phyloP scores from a whole-genome alignment of 2,329 filamentous ascomycete genomes.

The Neofusicoccum umdonicola region DNA sequence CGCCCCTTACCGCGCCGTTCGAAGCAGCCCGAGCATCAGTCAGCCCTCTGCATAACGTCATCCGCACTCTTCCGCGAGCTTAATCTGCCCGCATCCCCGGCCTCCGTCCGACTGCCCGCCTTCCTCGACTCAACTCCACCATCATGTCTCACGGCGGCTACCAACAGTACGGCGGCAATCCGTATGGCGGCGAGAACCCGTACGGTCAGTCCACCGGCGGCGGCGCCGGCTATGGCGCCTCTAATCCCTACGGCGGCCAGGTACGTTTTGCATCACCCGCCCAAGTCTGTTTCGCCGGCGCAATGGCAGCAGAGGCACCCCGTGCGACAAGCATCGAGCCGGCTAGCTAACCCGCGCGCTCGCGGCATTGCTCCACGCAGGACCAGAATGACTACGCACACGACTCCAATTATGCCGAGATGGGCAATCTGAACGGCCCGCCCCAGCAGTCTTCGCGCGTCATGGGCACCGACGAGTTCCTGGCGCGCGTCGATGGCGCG shows the following conservation, averaged over 20 bases:
- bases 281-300: background rate
- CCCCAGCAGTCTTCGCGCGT: constrained; percentile 43
- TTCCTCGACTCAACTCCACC: constrained; percentile 22
- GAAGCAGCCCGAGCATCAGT: background rate
- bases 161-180: constrained; percentile 57
- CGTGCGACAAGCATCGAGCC: background rate
- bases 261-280: constrained; percentile 5
- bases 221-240: constrained; percentile 19
- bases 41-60: constrained; percentile 15
- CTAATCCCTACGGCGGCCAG: constrained; percentile 39
- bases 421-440: background rate
- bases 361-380: constrained; percentile 18
- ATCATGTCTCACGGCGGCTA: constrained; percentile 25
- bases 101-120: background rate
- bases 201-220: constrained; percentile 44
- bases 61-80: constrained; percentile 11
- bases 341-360: constrained; percentile 27
- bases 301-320: background rate
- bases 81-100: constrained; percentile 2
- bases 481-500: constrained; percentile 63
- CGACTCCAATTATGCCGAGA: constrained; percentile 35
- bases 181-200: constrained; percentile 57
- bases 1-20: background rate
- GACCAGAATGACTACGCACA: constrained; percentile 40
- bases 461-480: constrained; percentile 66